phyloP scores from a whole-genome alignment of 2,329 filamentous ascomycete species.

The Colletotrichum sp. region DNA sequence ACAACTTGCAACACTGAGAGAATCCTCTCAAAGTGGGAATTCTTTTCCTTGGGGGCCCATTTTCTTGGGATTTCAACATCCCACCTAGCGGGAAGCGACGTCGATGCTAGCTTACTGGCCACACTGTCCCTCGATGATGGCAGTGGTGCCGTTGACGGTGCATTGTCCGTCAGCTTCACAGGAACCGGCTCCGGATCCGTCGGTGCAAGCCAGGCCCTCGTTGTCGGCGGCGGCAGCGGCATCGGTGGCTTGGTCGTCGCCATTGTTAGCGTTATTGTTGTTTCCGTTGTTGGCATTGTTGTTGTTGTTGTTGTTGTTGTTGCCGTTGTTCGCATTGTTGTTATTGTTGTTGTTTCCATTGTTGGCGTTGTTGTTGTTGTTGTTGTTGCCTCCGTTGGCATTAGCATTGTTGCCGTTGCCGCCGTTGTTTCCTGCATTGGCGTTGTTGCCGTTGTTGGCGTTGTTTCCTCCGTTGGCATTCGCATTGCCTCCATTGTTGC shows the following conservation, averaged over 20 bases:
- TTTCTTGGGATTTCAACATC: background rate
- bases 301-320: background rate
- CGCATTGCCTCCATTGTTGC: background rate
- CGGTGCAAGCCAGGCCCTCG: constrained; percentile 10
- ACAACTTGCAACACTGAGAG: background rate
- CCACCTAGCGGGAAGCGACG: background rate
- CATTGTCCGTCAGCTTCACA: constrained; percentile 11
- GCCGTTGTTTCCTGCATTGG: background rate
- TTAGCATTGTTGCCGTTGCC: background rate
- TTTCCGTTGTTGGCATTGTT: background rate
- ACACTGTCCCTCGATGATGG: constrained; percentile 3
- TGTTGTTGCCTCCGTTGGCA: background rate
- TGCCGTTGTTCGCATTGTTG: background rate
- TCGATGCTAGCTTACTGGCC: background rate
- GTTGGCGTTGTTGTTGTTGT: background rate
- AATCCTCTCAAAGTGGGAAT: background rate
- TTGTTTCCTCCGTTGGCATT: background rate
- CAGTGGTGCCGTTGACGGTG: background rate
- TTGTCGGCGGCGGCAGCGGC: background rate
- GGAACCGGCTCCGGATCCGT: constrained; percentile 2
- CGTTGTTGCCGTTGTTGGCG: background rate
- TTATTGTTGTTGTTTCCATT: background rate
- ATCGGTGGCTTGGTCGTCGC: background rate
- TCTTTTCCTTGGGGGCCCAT: background rate
- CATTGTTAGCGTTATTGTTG: background rate